These are phyloP conservation scores for Ganoderma sinense DNA, from an alignment of 1,284 basidiomycete genomes.

Conservation along the genomic window DNA sequence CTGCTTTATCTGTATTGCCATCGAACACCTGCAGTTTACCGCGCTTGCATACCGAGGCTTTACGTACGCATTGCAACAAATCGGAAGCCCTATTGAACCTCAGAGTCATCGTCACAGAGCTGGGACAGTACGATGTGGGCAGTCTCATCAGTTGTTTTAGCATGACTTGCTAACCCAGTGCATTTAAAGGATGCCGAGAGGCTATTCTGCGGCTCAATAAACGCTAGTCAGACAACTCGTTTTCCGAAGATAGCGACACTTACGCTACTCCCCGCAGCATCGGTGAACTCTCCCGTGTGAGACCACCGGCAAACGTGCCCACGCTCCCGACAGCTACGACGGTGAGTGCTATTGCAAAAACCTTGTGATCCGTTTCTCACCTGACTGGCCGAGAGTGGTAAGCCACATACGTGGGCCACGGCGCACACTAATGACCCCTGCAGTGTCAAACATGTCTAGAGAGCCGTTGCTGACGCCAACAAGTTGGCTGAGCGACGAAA, in stretches of 20 bases:
- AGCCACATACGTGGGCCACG: neutral
- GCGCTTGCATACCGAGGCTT: too few species aligned
- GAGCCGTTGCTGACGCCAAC: slow-evolving; percentile 44
- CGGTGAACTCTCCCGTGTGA: neutral
- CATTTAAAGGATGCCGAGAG: neutral
- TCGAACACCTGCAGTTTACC: too few species aligned
- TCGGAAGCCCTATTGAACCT: too few species aligned
- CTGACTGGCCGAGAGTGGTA: too few species aligned
- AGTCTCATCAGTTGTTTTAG: too few species aligned
- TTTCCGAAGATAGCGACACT: neutral
- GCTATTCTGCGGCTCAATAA: neutral
- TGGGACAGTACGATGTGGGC: too few species aligned
- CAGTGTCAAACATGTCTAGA: slow-evolving; percentile 44
- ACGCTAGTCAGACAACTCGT: neutral
- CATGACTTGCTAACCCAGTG: neutral
- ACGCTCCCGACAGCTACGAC: neutral
- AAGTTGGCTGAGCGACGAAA: slow-evolving; percentile 19
- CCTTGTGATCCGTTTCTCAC: neutral
- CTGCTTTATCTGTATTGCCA: too few species aligned
- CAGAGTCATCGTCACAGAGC: too few species aligned
- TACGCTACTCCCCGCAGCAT: neutral
- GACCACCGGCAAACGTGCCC: neutral
- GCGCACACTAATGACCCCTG: neutral
- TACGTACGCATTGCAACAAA: too few species aligned
- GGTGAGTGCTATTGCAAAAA: neutral